Evolutionary conservation across 31 red algal genomes (phyloP).

Genomic region (Odonthalia washingtoniensis): DNA sequence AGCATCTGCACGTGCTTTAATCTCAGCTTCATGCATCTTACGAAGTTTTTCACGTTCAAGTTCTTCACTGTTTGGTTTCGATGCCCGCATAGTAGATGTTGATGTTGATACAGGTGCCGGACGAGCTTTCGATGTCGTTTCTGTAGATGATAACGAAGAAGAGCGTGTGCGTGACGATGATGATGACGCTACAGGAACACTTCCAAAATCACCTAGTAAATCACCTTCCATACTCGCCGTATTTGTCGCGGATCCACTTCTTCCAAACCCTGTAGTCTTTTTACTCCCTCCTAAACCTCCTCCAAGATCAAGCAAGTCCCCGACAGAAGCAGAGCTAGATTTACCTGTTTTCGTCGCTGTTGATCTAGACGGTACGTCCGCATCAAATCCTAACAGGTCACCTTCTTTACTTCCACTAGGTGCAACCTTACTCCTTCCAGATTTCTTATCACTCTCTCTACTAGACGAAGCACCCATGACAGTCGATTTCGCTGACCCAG

Average conservation of each 20-base stretch:
- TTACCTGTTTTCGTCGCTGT: not conserved
- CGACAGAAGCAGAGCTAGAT: slow-evolving; percentile 16
- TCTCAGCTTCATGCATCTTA: slow-evolving; percentile 75
- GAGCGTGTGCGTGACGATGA: slow-evolving; percentile 40
- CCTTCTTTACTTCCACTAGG: not conserved
- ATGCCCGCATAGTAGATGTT: slow-evolving; percentile 48
- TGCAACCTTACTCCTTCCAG: too few relatives aligned
- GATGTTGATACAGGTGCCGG: slow-evolving; percentile 39
- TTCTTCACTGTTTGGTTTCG: slow-evolving; percentile 27
- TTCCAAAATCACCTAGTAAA: slow-evolving; percentile 73
- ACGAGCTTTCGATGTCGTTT: not conserved
- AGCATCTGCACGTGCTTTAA: slow-evolving; percentile 81
- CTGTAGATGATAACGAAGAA: not conserved
- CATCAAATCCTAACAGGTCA: slow-evolving; percentile 32
- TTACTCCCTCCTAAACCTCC: not conserved
- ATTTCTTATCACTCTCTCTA: too few relatives aligned
- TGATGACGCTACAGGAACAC: slow-evolving; percentile 35
- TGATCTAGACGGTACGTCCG: not conserved
- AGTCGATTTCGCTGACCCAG: too few relatives aligned
- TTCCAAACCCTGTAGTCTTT: not conserved
- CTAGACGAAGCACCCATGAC: too few relatives aligned
- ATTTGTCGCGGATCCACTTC: slow-evolving; percentile 34
- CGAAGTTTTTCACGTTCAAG: slow-evolving; percentile 64
- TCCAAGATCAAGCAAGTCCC: slow-evolving; percentile 68
- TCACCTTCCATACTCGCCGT: slow-evolving; percentile 77